Base-by-base conservation (phyloP, 371 early-diverging fungal genomes). In the Actinomucor elegans region DNA sequence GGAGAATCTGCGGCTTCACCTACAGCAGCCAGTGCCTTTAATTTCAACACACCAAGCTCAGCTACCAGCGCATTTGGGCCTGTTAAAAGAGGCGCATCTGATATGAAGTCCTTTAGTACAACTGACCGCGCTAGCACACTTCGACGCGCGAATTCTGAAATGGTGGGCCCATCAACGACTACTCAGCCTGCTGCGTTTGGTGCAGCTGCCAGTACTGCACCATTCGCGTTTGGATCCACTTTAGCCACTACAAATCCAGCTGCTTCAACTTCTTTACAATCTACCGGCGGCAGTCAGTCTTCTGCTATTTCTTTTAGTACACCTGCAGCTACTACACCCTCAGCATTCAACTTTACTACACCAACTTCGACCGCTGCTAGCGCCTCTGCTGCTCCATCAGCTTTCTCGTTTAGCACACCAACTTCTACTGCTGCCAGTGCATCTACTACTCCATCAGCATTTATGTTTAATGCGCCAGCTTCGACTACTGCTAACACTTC, bases 141-240 rank as follows among this genome's bases (percentile, higher is more conserved):
- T 18, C 24, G 52, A 52, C 52, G 52, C 15, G 23, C 52, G 18
- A 15, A 31, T 20, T 52, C 52, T n/a, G 52, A 52, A 31, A 27
- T 45, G 29, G n/a, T n/a, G n/a, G n/a, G n/a, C n/a, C n/a, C n/a
- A n/a, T n/a, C n/a, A n/a, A n/a, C n/a, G n/a, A n/a, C n/a, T n/a
- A n/a, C n/a, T n/a, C n/a, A n/a, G n/a, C n/a, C n/a, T n/a, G n/a
- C n/a, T n/a, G 26, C 41, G 1, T 41, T 41, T 41, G 41, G 41
- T 5, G 41, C 41, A 2, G n/a, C n/a, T n/a, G n/a, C n/a, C n/a
- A n/a, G n/a, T n/a, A n/a, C n/a, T n/a, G n/a, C n/a, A n/a, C n/a
- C n/a, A n/a, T n/a, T n/a, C n/a, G n/a, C 41, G 2, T 40, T 40
- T 23, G 41, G 41, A 1, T 14, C 48, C 5, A 35, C 27, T 24